Evolutionary conservation across 2,329 filamentous ascomycete genomes (phyloP).

Genomic region (Tolypocladium cylindrosporum): DNA sequence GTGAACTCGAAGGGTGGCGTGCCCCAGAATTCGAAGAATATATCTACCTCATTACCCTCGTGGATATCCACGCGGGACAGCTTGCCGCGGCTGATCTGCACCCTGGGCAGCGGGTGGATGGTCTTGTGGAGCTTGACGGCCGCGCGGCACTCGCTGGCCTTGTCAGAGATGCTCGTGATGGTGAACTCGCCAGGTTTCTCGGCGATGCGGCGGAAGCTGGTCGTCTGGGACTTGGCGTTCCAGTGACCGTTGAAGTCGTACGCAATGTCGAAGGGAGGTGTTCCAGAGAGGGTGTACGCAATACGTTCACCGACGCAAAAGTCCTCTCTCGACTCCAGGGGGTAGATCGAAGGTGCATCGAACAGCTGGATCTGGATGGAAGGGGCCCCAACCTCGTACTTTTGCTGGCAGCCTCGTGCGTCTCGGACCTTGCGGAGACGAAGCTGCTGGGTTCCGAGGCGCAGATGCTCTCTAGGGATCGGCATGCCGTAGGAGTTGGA

Average conservation of each 20-base stretch:
- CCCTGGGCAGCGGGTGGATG: conserved; percentile 87
- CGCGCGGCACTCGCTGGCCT: conserved; percentile 78
- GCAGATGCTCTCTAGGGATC: conserved; percentile 75
- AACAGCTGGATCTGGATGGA: conserved; percentile 87
- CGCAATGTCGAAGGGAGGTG: conserved; percentile 83
- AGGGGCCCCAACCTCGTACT: conserved; percentile 59
- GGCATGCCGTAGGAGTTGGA: conserved; percentile 66
- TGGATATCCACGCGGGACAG: conserved; percentile 85
- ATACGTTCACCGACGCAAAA: conserved; percentile 95
- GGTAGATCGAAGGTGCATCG: conserved; percentile 83
- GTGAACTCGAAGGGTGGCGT: conserved; percentile 97
- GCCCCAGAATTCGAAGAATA: conserved; percentile 90
- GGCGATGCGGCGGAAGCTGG: conserved; percentile 85
- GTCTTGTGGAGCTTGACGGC: conserved; percentile 67
- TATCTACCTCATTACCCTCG: conserved; percentile 88
- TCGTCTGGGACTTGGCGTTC: conserved; percentile 69
- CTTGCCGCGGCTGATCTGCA: conserved; percentile 77
- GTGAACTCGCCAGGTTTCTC: conserved; percentile 83
- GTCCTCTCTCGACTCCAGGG: conserved; percentile 73
- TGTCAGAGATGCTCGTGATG: conserved; percentile 80
- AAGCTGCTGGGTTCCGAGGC: conserved; percentile 80
- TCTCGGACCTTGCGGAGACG: conserved; percentile 87
- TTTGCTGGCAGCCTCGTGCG: conserved; percentile 73
- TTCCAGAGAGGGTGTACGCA: conserved; percentile 82
- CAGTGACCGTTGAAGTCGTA: conserved; percentile 80